Evolutionary conservation across 2,329 filamentous ascomycete genomes (phyloP), one percentile per base, ranked within the genome.

Genomic region (Cytospora leucostoma): DNA sequence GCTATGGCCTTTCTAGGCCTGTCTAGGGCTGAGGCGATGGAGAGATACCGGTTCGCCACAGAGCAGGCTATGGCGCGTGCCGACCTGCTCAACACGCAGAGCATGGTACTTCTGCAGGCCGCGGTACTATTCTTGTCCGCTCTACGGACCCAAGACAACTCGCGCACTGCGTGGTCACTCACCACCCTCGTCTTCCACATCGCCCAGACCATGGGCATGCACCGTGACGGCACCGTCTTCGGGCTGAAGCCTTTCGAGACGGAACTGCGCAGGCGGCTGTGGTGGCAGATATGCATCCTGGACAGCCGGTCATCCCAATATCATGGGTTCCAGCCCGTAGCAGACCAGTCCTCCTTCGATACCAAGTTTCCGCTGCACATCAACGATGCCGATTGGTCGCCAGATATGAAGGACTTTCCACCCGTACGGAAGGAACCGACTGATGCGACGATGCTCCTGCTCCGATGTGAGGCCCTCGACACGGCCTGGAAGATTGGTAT

Each of bases 41-140:
- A 61, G n/a, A 59, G 54, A 53, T 84, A 79, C 64, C 77, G 81
- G 2, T 73, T 80, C 10, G 79, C 76, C 8, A 72, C 82, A 0
- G 82, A 87, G 65, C 79, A 84, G 52, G 83, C 84, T 0, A 74
- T 89, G 7, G 78, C 84, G 0, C 82, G 81, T 27, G 85, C 83
- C 2, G 80, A 82, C 47, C 86, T 88, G 33, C 74, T 89, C 32
- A 82, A 80, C 33, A 80, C 80, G 0, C 82, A 82, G 0, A 82
- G 87, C 52, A 64, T 87, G 0, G 74, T 80, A 11, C 79, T 87
- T 0, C 72, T 88, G 0, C 86, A 89, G 70, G 84, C 84, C 0
- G 80, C 85, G 40, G 74, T 79, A 1, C 74, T 88, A 1, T 88
- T 84, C 66, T 73, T 88, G 4, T 73, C 80, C 17, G 73, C 78